These are phyloP conservation scores for Fusarium incarnatum DNA, from an alignment of 2,329 filamentous ascomycete species.

Conservation along the genomic window DNA sequence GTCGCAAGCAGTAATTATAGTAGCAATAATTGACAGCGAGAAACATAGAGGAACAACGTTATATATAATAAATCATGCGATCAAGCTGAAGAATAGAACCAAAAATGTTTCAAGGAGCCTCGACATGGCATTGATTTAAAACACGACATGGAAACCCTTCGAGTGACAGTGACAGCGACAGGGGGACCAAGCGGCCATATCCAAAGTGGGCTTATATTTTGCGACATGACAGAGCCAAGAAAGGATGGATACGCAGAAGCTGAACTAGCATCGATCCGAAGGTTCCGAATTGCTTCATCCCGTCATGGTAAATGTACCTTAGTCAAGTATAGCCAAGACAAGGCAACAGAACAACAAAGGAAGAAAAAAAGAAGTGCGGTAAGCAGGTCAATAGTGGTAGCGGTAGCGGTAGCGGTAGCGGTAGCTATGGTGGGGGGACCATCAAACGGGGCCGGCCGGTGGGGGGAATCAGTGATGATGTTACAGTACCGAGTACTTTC, in stretches of 20 bases:
- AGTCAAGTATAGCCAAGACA: not conserved
- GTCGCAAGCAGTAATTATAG: conserved; percentile 9
- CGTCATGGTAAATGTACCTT: not conserved
- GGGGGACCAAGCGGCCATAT: conserved; percentile 6
- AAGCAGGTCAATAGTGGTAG: conserved; percentile 3
- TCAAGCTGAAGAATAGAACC: conserved; percentile 9
- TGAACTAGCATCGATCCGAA: conserved; percentile 29
- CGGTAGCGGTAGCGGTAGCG: not conserved
- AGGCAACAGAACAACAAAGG: not conserved
- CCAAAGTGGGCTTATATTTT: conserved; percentile 15
- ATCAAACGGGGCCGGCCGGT: conserved; percentile 34
- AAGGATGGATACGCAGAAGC: not conserved
- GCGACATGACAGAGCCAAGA: conserved; percentile 14
- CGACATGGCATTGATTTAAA: conserved; percentile 26
- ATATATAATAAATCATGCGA: conserved; percentile 13
- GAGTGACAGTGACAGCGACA: not conserved
- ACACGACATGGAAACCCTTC: conserved; percentile 11
- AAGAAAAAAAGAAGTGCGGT: conserved; percentile 19
- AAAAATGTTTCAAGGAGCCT: conserved; percentile 30
- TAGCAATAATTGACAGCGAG: not conserved
- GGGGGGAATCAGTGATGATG: conserved; percentile 6
- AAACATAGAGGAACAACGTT: not conserved
- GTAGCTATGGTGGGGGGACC: conserved; percentile 10
- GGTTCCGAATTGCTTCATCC: conserved; percentile 48
- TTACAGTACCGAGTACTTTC: not conserved